A percentile compares a stretch with the other conserved stretches of the same genome.
These are phyloP conservation scores for Elsinoe necatrix DNA, from an alignment of 2,329 filamentous ascomycete genomes.

Conservation along the genomic window DNA sequence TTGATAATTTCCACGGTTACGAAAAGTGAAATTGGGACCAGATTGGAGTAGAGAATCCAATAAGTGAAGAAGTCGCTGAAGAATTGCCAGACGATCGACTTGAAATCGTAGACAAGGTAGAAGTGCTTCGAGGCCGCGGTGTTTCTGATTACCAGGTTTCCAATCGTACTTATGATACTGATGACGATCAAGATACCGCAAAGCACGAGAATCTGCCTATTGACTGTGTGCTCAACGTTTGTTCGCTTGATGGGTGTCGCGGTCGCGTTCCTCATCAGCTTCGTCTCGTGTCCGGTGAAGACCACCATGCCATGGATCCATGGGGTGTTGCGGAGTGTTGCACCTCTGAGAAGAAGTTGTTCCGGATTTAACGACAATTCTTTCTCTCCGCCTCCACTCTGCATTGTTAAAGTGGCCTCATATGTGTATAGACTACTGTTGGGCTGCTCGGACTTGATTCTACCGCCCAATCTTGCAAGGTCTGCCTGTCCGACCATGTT, in stretches of 20 bases:
- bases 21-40: constrained; percentile 95
- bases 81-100: constrained; percentile 69
- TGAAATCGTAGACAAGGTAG: constrained; percentile 62
- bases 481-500: constrained; percentile 79
- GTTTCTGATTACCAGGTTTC: constrained; percentile 72
- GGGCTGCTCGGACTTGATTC: constrained; percentile 87
- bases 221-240: constrained; percentile 88
- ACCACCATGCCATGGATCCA: constrained; percentile 96
- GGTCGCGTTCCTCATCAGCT: constrained; percentile 97
- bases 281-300: constrained; percentile 96
- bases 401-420: constrained; percentile 88
- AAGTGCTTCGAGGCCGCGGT: constrained; percentile 53
- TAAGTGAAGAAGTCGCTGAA: constrained; percentile 94
- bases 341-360: constrained; percentile 84
- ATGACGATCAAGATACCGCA: constrained; percentile 74
- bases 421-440: constrained; percentile 99
- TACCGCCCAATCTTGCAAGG: constrained; percentile 74
- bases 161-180: constrained; percentile 82
- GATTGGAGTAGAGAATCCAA: constrained; percentile 93
- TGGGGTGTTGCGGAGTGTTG: constrained; percentile 88
- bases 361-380: constrained; percentile 84
- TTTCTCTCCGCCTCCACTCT: constrained; percentile 83
- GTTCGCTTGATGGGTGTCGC: constrained; percentile 96
- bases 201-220: constrained; percentile 84
- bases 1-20: constrained; percentile 97